Evolutionary conservation across 805 yeast species (phyloP).

Genomic region (Torulaspora quercuum): DNA sequence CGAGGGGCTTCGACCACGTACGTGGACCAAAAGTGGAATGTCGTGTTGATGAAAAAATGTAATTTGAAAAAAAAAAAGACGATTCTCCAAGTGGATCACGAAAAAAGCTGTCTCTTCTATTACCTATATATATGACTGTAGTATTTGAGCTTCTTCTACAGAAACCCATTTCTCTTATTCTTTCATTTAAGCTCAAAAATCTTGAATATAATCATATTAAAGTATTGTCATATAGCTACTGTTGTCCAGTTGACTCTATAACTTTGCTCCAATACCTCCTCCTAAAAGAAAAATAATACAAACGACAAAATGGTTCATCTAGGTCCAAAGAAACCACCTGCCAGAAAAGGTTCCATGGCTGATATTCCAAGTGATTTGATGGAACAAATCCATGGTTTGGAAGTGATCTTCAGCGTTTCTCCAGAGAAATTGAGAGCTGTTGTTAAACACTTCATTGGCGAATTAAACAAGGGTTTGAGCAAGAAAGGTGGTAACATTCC

Average conservation of each 20-base stretch:
- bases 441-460: slow-evolving; percentile 71
- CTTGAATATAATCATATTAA: no score
- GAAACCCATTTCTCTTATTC: no score
- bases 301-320: slow-evolving; percentile 64
- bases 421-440: slow-evolving; percentile 59
- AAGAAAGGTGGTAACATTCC: slow-evolving; percentile 83
- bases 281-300: background rate
- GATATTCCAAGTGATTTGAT: slow-evolving; percentile 65
- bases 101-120: no score
- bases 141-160: slow-evolving; percentile 3
- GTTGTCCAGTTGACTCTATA: no score
- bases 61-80: slow-evolving; percentile 1
- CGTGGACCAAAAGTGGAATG: slow-evolving; percentile 9
- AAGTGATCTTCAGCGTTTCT: slow-evolving; percentile 58
- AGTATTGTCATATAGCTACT: no score
- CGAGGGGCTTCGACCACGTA: slow-evolving; percentile 1
- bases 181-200: no score
- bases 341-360: slow-evolving; percentile 65
- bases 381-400: slow-evolving; percentile 55
- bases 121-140: no score
- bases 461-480: slow-evolving; percentile 77
- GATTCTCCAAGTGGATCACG: slow-evolving; percentile 4
- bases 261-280: no score
- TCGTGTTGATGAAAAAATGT: background rate
- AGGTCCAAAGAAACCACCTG: slow-evolving; percentile 80